phyloP scores from a whole-genome alignment of 495 filamentous ascomycete genomes.

The Penicillium paxilli region DNA sequence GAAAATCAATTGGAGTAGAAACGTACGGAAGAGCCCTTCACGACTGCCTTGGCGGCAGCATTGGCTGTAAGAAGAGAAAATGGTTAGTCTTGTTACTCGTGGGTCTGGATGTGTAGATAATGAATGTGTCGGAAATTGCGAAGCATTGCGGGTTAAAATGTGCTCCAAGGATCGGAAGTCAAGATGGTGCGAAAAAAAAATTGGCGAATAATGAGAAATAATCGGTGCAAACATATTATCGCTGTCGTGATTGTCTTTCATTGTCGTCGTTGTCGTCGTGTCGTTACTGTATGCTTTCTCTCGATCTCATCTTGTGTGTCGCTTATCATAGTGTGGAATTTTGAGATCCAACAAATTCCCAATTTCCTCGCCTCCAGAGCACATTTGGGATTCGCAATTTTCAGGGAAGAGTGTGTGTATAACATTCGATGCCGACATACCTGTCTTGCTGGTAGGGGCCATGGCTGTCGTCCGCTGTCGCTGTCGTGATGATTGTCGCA shows the following conservation, averaged over 20 bases:
- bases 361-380: constrained; percentile 9
- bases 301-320: too few relatives aligned
- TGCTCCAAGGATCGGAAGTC: constrained; percentile 2
- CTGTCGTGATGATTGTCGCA: constrained; percentile 52
- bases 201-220: neutral
- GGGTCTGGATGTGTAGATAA: neutral
- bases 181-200: neutral
- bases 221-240: neutral
- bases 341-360: constrained; percentile 4
- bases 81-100: constrained; percentile 5
- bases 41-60: constrained; percentile 89
- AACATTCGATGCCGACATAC: constrained; percentile 45
- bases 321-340: constrained; percentile 13
- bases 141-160: constrained; percentile 4
- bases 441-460: constrained; percentile 77
- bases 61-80: constrained; percentile 65
- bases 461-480: constrained; percentile 55
- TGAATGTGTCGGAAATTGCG: constrained; percentile 8
- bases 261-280: neutral
- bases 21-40: constrained; percentile 75
- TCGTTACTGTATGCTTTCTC: too few relatives aligned
- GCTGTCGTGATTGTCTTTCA: neutral
- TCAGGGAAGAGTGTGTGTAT: neutral
- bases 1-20: constrained; percentile 7
- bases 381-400: constrained; percentile 14